Conservation (phyloP, 805 yeast species). For the Wickerhamia fluorescens region DNA sequence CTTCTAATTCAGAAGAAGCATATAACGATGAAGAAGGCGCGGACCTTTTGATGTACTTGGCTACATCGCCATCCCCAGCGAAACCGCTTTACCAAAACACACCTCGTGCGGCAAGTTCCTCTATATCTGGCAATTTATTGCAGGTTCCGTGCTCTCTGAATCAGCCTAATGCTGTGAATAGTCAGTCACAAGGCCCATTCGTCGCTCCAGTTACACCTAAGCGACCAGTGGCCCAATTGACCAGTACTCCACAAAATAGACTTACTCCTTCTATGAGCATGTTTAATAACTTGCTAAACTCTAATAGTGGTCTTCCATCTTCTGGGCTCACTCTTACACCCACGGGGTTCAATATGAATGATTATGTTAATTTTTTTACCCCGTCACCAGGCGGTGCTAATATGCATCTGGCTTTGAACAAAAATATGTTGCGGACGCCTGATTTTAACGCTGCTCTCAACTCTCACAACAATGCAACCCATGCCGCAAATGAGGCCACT, state of each 20-base stretch:
- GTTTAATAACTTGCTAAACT: conserved; percentile 16
- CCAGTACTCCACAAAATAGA: conserved; percentile 38
- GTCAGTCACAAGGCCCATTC: conserved; percentile 13
- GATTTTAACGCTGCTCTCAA: conserved; percentile 32
- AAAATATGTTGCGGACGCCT: conserved; percentile 33
- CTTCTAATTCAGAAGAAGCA: conserved; percentile 9
- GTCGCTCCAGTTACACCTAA: conserved; percentile 39
- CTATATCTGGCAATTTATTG: conserved; percentile 2
- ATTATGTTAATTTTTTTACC: conserved; percentile 71
- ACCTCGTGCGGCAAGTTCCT: conserved; percentile 16
- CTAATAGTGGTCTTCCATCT: conserved; percentile 29
- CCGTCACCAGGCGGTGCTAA: conserved; percentile 51
- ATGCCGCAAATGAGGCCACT: no score
- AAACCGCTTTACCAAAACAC: conserved; percentile 28
- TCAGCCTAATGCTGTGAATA: background rate
- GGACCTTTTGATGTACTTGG: conserved; percentile 69
- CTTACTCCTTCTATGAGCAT: conserved; percentile 33
- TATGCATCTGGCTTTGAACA: conserved; percentile 5
- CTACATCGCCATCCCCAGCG: conserved; percentile 75
- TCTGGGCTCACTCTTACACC: conserved; percentile 43
- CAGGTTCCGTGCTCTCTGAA: conserved; percentile 5
- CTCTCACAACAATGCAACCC: no score
- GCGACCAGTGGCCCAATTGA: conserved; percentile 14
- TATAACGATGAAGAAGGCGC: conserved; percentile 62
- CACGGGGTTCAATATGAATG: conserved; percentile 75